phyloP scores from a whole-genome alignment of 176 grass and related monocot species.

The Ananas comosus region DNA sequence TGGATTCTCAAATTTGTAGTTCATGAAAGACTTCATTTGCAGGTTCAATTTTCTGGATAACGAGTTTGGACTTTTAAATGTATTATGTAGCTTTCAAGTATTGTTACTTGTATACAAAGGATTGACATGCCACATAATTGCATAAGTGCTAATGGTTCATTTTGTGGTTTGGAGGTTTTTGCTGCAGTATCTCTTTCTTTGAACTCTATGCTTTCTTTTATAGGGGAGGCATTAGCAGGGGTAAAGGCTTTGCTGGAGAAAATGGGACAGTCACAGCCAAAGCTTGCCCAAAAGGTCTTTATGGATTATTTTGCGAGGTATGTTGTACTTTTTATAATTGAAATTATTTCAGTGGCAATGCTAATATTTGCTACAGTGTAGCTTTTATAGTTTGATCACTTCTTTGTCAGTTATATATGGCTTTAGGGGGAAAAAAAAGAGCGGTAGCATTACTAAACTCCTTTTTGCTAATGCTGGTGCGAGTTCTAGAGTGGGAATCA shows the following conservation, averaged over 20 bases:
- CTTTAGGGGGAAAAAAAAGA: too few species aligned
- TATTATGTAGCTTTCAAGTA: neutral
- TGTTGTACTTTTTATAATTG: neutral
- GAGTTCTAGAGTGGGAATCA: too few species aligned
- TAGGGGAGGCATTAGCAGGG: conserved; percentile 78
- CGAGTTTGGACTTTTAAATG: neutral
- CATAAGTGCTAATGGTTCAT: neutral
- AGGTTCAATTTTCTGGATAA: neutral
- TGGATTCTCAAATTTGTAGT: neutral
- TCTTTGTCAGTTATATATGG: too few species aligned
- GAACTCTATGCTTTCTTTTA: neutral
- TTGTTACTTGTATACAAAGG: neutral
- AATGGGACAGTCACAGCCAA: conserved; percentile 93
- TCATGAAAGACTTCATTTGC: neutral
- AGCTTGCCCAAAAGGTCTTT: conserved; percentile 93
- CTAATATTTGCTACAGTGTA: neutral
- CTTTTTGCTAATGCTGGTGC: too few species aligned
- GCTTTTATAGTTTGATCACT: neutral
- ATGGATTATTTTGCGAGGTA: conserved; percentile 99
- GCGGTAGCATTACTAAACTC: too few species aligned
- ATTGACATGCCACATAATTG: neutral
- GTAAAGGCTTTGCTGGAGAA: conserved; percentile 57
- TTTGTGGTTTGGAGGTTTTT: neutral
- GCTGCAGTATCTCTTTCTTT: neutral
- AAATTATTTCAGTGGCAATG: neutral